Conservation (phyloP, 495 filamentous ascomycete species). For the Penicillium cataractarum region DNA sequence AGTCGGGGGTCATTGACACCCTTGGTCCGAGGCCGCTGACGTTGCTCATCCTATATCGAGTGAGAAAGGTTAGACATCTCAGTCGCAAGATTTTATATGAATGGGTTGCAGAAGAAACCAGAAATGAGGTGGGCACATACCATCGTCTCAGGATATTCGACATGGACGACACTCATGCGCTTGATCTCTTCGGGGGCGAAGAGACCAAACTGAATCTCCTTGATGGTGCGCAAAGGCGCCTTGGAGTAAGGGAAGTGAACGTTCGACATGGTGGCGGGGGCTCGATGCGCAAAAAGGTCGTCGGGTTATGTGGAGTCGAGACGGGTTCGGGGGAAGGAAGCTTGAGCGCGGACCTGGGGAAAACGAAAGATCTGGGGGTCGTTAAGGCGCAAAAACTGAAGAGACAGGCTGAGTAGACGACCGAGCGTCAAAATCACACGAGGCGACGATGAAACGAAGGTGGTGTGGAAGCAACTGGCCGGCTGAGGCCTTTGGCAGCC, state of each 20-base stretch:
- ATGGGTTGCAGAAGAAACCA: neutral
- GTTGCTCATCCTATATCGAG: constrained; percentile 72
- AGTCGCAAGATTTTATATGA: constrained; percentile 8
- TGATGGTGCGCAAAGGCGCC: constrained; percentile 91
- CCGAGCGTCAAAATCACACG: constrained; percentile 23
- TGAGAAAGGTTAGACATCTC: constrained; percentile 27
- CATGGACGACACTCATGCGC: constrained; percentile 90
- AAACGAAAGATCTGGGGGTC: constrained; percentile 19
- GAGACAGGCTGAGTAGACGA: constrained; percentile 21
- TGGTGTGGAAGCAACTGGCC: constrained; percentile 47
- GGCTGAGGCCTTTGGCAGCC: constrained; percentile 55
- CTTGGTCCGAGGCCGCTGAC: constrained; percentile 80
- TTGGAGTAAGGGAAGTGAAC: constrained; percentile 89
- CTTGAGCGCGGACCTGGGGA: constrained; percentile 14
- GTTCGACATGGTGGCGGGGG: constrained; percentile 77
- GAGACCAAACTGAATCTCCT: constrained; percentile 98
- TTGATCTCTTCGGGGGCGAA: constrained; percentile 97
- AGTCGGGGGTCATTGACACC: constrained; percentile 93
- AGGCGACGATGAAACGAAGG: constrained; percentile 43
- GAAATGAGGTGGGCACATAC: constrained; percentile 42
- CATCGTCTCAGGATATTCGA: constrained; percentile 97
- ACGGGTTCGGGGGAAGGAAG: constrained; percentile 6
- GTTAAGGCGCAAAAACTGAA: constrained; percentile 29
- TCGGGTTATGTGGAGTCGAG: constrained; percentile 16
- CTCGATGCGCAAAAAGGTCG: constrained; percentile 23